A percentile compares a stretch with the other conserved stretches of the same genome.
phyloP scores from a whole-genome alignment of 495 filamentous ascomycete genomes.

The Cetradonia linearis region DNA sequence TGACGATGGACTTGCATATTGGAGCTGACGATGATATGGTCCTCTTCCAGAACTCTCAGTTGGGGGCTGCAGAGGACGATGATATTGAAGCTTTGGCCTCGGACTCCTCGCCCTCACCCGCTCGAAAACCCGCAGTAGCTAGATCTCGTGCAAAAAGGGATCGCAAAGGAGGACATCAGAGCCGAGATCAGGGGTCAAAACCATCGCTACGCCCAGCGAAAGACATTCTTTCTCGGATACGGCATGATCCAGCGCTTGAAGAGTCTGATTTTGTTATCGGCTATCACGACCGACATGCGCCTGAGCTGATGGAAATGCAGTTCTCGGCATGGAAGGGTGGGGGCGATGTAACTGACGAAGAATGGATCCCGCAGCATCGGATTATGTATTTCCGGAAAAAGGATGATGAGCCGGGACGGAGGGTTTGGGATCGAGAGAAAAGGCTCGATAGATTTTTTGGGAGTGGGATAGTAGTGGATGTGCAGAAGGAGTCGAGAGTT shows the following conservation, averaged over 20 bases:
- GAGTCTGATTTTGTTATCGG: slow-evolving; percentile 58
- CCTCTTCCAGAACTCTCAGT: neutral
- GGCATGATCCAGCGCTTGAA: slow-evolving; percentile 57
- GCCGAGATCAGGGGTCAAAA: slow-evolving; percentile 1
- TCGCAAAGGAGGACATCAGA: slow-evolving; percentile 18
- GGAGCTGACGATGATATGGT: slow-evolving; percentile 8
- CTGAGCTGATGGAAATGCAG: slow-evolving; percentile 44
- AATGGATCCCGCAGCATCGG: slow-evolving; percentile 76
- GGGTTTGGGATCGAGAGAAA: slow-evolving; percentile 47
- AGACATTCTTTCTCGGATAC: slow-evolving; percentile 64
- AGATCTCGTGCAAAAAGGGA: slow-evolving; percentile 17
- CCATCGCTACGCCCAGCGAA: slow-evolving; percentile 21
- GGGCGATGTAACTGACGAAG: slow-evolving; percentile 68
- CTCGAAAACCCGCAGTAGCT: slow-evolving; percentile 3
- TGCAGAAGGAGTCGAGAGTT: neutral
- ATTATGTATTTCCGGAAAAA: slow-evolving; percentile 60
- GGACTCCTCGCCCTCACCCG: slow-evolving; percentile 1
- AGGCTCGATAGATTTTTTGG: slow-evolving; percentile 50
- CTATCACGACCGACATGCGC: slow-evolving; percentile 57
- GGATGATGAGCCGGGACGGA: slow-evolving; percentile 31
- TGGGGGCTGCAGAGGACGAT: neutral
- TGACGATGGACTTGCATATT: neutral
- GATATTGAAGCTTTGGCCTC: slow-evolving; percentile 9
- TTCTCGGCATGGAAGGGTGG: slow-evolving; percentile 63
- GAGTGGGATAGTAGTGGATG: slow-evolving; percentile 34